A percentile compares a stretch with the other conserved stretches of the same genome.
Conservation (phyloP, 306 rosid species). For the Cucurbita pepo region DNA sequence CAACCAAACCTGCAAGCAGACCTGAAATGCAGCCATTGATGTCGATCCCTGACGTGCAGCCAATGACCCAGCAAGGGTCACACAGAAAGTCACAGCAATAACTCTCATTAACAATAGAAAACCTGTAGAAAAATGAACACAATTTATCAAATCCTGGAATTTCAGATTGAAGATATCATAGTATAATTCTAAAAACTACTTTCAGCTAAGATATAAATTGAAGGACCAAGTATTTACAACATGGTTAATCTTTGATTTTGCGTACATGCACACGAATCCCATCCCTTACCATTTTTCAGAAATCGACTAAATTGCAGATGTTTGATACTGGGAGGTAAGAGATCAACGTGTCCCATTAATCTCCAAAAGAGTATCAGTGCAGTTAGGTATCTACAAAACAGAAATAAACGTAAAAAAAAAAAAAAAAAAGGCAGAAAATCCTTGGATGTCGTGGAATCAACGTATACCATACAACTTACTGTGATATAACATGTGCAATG, state of each 20-base stretch:
- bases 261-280: not conserved
- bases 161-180: not conserved
- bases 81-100: slow-evolving; percentile 87
- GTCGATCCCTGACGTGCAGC: slow-evolving; percentile 83
- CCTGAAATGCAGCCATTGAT: slow-evolving; percentile 95
- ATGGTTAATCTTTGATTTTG: not conserved
- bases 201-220: not conserved
- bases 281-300: slow-evolving; percentile 45
- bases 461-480: slow-evolving; percentile 31
- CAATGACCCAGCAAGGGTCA: slow-evolving; percentile 79
- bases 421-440: not conserved
- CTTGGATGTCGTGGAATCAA: not conserved
- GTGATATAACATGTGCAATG: slow-evolving; percentile 90
- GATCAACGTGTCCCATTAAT: slow-evolving; percentile 46
- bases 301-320: slow-evolving; percentile 58
- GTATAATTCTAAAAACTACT: not conserved
- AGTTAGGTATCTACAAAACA: slow-evolving; percentile 47
- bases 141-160: not conserved
- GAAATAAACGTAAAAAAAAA: not conserved
- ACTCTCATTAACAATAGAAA: slow-evolving; percentile 78
- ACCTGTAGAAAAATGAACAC: slow-evolving; percentile 29
- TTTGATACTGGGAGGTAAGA: slow-evolving; percentile 59
- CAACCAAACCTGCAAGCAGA: slow-evolving; percentile 91
- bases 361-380: slow-evolving; percentile 58
- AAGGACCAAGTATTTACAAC: not conserved